Percentiles rank a stretch among this genome's conserved stretches.
phyloP scores from a whole-genome alignment of 2,329 filamentous ascomycete species.

The Botrytis deweyae region DNA sequence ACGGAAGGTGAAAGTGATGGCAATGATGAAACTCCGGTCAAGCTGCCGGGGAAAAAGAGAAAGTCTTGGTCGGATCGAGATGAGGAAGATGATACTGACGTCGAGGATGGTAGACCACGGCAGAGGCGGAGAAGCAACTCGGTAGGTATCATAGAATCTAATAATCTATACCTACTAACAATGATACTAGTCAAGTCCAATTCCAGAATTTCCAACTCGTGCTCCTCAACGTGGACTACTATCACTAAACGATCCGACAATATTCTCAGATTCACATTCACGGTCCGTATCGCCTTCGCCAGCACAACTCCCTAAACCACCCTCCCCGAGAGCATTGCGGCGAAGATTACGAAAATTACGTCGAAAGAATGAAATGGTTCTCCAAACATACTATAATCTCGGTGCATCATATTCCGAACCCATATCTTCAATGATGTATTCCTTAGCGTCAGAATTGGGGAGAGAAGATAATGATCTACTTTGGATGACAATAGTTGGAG shows the following conservation, averaged over 20 bases:
- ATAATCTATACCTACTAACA: conserved; percentile 28
- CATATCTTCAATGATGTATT: conserved; percentile 91
- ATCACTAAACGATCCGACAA: conserved; percentile 50
- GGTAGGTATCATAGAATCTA: conserved; percentile 49
- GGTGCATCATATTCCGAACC: conserved; percentile 93
- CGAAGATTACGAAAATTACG: conserved; percentile 73
- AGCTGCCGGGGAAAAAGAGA: conserved; percentile 63
- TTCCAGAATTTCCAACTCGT: conserved; percentile 62
- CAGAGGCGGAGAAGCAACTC: conserved; percentile 87
- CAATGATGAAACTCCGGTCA: conserved; percentile 51
- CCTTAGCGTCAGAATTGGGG: conserved; percentile 88
- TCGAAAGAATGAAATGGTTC: conserved; percentile 70
- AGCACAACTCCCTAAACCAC: conserved; percentile 57
- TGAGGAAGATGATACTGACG: conserved; percentile 59
- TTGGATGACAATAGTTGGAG: conserved; percentile 92
- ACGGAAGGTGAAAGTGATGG: conserved; percentile 57
- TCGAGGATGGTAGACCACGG: conserved; percentile 70
- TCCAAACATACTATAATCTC: conserved; percentile 80
- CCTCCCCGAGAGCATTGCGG: conserved; percentile 70
- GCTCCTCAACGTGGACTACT: conserved; percentile 61
- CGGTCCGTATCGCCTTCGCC: conserved; percentile 50
- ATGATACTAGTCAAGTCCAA: conserved; percentile 57
- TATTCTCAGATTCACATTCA: conserved; percentile 44
- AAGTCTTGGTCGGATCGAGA: conserved; percentile 75
- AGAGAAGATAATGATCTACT: conserved; percentile 95